These are phyloP conservation scores for Candida palmyrensis DNA, from an alignment of 805 yeast species.

Conservation along the genomic window DNA sequence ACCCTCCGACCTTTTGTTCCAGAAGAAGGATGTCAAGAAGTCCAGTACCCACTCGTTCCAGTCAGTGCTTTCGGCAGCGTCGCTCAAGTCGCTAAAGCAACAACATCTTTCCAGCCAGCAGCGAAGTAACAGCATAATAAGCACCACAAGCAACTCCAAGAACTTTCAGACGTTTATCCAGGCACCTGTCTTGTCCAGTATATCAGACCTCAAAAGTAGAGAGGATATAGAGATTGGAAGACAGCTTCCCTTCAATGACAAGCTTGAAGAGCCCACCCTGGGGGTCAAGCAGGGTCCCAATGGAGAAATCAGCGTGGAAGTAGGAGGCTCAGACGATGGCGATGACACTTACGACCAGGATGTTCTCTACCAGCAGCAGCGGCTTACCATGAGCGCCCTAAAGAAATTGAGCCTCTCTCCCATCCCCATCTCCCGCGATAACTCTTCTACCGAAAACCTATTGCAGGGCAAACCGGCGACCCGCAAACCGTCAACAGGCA, in stretches of 20 bases:
- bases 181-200: slow-evolving; percentile 39
- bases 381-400: slow-evolving; percentile 37
- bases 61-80: slow-evolving; percentile 40
- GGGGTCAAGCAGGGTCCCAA: slow-evolving; percentile 1
- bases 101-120: slow-evolving; percentile 11
- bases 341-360: slow-evolving; percentile 30
- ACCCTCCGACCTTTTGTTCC: slow-evolving; percentile 19
- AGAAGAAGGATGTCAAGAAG: slow-evolving; percentile 32
- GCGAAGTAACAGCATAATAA: slow-evolving; percentile 16
- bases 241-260: slow-evolving; percentile 33
- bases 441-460: slow-evolving; percentile 14
- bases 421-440: slow-evolving; percentile 30
- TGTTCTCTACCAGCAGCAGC: slow-evolving; percentile 35
- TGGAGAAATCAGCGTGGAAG: too few species aligned
- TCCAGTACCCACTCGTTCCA: slow-evolving; percentile 40
- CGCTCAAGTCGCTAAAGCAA: slow-evolving; percentile 34
- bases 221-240: slow-evolving; percentile 38
- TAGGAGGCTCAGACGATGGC: slow-evolving; percentile 6
- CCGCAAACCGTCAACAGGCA: slow-evolving; percentile 5
- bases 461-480: slow-evolving; percentile 2
- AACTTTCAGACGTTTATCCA: slow-evolving; percentile 42
- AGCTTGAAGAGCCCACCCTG: slow-evolving; percentile 4
- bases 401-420: slow-evolving; percentile 39
- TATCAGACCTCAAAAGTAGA: slow-evolving; percentile 23
- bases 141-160: slow-evolving; percentile 19